Evolutionary conservation across 345 rosid genomes (phyloP).

Genomic region (Melaleuca quinquenervia): DNA sequence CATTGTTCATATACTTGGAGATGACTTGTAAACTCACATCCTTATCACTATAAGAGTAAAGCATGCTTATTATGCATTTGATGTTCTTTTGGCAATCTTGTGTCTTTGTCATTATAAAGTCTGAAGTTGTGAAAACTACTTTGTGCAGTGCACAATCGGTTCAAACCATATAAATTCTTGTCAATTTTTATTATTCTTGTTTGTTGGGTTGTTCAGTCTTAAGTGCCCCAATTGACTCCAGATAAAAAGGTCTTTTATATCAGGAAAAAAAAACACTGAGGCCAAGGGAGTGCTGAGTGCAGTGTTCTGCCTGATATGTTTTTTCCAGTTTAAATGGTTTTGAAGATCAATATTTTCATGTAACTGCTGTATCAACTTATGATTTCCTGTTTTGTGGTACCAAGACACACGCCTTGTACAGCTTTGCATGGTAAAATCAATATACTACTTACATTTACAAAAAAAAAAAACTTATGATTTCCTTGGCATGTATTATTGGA

Average conservation of each 20-base stretch:
- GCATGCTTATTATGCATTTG: too few species aligned
- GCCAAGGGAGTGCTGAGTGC: not conserved
- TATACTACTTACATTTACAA: too few species aligned
- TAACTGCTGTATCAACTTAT: not conserved
- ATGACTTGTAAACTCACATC: too few species aligned
- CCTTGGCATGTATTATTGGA: constrained; percentile 29
- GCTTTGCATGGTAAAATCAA: too few species aligned
- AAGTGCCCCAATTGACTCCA: not conserved
- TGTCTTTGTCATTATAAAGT: not conserved
- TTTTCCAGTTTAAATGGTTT: not conserved
- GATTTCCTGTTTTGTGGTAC: too few species aligned
- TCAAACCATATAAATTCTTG: not conserved
- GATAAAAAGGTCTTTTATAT: not conserved
- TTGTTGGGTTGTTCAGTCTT: not conserved
- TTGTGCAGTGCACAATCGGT: not conserved
- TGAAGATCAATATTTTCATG: not conserved
- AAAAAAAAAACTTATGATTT: too few species aligned
- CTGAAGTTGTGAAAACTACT: not conserved
- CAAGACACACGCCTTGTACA: too few species aligned
- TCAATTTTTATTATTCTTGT: not conserved
- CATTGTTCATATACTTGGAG: too few species aligned
- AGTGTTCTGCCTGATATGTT: not conserved
- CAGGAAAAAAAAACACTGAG: not conserved
- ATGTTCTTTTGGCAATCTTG: not conserved
- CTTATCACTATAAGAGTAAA: too few species aligned